Percentiles rank a stretch among this genome's conserved stretches.
phyloP scores from a whole-genome alignment of 805 yeast genomes.

The Kazachstania viticola region DNA sequence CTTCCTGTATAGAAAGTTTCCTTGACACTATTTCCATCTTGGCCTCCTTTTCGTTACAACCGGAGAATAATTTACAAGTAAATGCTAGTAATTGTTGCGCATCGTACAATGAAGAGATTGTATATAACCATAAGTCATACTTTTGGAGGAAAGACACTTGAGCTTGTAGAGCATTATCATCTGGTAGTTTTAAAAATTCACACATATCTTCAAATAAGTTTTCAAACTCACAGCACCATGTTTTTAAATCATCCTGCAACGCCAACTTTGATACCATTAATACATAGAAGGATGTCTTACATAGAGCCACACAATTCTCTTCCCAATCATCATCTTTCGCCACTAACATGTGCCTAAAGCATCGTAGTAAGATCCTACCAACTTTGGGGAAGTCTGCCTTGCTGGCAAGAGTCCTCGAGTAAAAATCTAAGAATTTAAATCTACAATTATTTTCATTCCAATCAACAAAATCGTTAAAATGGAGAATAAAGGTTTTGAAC shows the following conservation, averaged over 20 bases:
- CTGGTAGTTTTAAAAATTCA: conserved; percentile 36
- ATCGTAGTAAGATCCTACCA: no score
- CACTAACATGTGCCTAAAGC: no score
- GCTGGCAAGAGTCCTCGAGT: no score
- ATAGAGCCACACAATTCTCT: conserved; percentile 30
- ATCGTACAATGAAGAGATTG: conserved; percentile 22
- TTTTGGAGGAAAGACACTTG: conserved; percentile 54
- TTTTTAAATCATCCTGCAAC: conserved; percentile 11
- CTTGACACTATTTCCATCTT: conserved; percentile 3
- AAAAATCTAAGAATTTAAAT: no score
- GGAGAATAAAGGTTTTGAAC: no score
- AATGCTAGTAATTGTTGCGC: conserved; percentile 11
- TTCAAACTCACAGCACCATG: conserved; percentile 17
- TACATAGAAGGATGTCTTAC: conserved; percentile 39
- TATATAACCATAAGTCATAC: conserved; percentile 41
- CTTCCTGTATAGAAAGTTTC: conserved; percentile 20
- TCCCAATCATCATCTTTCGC: conserved; percentile 51
- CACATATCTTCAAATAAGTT: conserved; percentile 26
- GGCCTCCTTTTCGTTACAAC: conserved; percentile 15
- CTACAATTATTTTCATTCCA: no score
- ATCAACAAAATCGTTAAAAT: no score
- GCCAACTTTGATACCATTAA: conserved; percentile 32
- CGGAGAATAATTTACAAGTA: conserved; percentile 9
- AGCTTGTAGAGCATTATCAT: conserved; percentile 41
- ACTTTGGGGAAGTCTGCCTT: no score